These are phyloP conservation scores for Orbilia quercus DNA, from an alignment of 2,329 filamentous ascomycete species.

Conservation along the genomic window DNA sequence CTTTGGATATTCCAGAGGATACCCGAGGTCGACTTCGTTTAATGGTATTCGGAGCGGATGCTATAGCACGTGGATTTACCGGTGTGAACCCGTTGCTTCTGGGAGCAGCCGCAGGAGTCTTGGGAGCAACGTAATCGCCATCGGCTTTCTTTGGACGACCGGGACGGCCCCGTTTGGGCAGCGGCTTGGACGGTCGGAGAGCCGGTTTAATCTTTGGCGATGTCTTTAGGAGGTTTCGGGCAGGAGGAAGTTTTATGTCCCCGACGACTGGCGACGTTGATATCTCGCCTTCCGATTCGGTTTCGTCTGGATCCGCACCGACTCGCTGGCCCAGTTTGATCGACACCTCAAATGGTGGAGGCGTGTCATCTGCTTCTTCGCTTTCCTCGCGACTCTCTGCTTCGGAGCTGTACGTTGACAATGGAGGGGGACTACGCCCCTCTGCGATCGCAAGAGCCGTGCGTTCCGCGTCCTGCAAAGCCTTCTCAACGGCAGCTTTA, in stretches of 20 bases:
- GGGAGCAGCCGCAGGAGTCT: not conserved
- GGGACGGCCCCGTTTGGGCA: conserved; percentile 38
- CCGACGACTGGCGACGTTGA: conserved; percentile 34
- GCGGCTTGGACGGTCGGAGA: conserved; percentile 28
- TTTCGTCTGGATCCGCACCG: conserved; percentile 2
- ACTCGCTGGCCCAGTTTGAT: not conserved
- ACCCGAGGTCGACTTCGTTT: conserved; percentile 40
- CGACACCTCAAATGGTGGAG: conserved; percentile 8
- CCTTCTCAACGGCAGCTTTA: conserved; percentile 29
- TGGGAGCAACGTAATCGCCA: conserved; percentile 22
- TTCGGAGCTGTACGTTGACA: conserved; percentile 43
- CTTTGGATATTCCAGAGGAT: conserved; percentile 2
- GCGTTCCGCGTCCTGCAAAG: conserved; percentile 45
- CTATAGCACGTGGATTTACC: conserved; percentile 5
- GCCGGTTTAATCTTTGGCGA: conserved; percentile 19
- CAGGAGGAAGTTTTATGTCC: conserved; percentile 15
- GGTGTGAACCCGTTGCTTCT: conserved; percentile 29
- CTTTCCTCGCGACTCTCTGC: conserved; percentile 31
- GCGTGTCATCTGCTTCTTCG: conserved; percentile 25
- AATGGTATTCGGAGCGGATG: not conserved
- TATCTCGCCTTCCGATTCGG: conserved; percentile 9
- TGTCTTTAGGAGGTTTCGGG: conserved; percentile 7
- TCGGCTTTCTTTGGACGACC: conserved; percentile 41
- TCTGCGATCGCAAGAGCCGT: conserved; percentile 48
- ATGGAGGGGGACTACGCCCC: conserved; percentile 42